Conservation (phyloP, 2,329 filamentous ascomycete species). For the Samsoniella hepiali region DNA sequence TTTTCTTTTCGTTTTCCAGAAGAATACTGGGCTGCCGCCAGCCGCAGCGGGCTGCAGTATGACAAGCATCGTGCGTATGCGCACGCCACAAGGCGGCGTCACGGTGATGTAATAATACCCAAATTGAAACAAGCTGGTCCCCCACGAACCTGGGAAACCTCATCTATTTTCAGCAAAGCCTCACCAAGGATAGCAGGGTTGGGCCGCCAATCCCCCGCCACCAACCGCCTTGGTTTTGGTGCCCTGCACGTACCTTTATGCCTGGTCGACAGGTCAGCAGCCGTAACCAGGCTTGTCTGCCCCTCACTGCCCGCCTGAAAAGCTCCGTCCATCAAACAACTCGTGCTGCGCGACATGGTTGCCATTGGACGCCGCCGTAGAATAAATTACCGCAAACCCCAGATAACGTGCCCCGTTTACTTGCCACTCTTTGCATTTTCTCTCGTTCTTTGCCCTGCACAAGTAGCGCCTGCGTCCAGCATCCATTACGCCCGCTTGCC, state of each 20-base stretch:
- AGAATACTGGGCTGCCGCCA: neutral
- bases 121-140: neutral
- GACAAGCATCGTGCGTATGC: neutral
- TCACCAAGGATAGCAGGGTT: conserved; percentile 1
- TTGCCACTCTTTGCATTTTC: neutral
- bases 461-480: neutral
- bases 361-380: conserved; percentile 13
- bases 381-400: conserved; percentile 15
- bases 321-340: conserved; percentile 9
- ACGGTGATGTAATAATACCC: conserved; percentile 15
- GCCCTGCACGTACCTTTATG: neutral
- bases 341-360: conserved; percentile 17
- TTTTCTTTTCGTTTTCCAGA: neutral
- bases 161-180: neutral
- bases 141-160: neutral
- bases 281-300: neutral
- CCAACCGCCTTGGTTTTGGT: conserved; percentile 7
- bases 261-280: neutral
- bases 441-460: neutral
- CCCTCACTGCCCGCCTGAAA: conserved; percentile 13
- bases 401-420: neutral
- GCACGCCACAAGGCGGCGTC: conserved; percentile 2
- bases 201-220: conserved; percentile 7
- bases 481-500: too few species aligned
- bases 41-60: neutral